Base-by-base conservation (phyloP, 768 basidiomycete genomes). In the Sistotremastrum niveocremeum region DNA sequence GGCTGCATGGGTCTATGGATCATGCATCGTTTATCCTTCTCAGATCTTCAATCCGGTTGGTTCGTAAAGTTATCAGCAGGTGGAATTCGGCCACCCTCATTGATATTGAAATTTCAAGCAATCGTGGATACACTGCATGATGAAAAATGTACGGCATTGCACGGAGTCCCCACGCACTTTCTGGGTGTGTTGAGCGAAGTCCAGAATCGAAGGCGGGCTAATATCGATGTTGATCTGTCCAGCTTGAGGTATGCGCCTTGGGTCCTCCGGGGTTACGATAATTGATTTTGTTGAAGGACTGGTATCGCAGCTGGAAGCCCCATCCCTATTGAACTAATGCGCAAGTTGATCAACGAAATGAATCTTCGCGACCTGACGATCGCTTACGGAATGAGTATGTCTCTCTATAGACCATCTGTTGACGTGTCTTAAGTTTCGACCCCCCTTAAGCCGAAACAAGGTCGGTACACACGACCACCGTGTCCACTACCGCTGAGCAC, bases 111-210 rank as follows among this genome's bases (percentile, higher is more conserved):
- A 20, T 20, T 20, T 0, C 59, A 61, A 33, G 67, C 77, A 1
- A 79, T 85, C 42, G 79, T 89, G 6, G 78, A 85, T 45, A 72
- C 85, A 0, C 60, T 88, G n/a, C 59, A 70, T 5, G 66, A 67
- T 11, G 85, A 88, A 52, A 67, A 64, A 47, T 88, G 85, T 44
- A 87, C 84, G 0, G 81, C 80, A 0, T 63, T 90, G 45, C 86
- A 89, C 51, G 86, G 86, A 5, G 86, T 89, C 4, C 86, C 86
- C 0, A 89, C 86, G 0, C 86, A 89, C 57, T 88, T 88, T 59
- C 66, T 85, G 1, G 85, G 79, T 4, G 74, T 88, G 1, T 63
- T 88, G 29, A 59, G 70, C 0, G 84, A 87, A 57, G 69, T 87
- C 6, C 71, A 77, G 47, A 72, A 65, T 48, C 64, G 82, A 42